A percentile compares a stretch with the other conserved stretches of the same genome.
phyloP scores from a whole-genome alignment of 495 filamentous ascomycete genomes.

The Hamigera avellanea region DNA sequence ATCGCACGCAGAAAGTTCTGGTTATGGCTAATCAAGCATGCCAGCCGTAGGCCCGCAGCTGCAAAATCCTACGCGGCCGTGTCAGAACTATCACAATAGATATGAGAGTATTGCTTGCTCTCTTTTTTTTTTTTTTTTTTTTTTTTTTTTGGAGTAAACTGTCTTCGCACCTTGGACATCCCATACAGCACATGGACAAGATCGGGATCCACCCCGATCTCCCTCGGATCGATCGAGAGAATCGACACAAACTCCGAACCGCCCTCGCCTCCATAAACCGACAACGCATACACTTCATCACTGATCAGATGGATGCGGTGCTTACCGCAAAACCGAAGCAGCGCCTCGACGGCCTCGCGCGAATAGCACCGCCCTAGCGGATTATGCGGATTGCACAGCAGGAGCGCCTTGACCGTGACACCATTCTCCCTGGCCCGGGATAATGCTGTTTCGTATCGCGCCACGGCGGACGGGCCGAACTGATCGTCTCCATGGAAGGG shows the following conservation, averaged over 20 bases:
- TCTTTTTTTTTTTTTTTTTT: too few species aligned
- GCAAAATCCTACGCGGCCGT: too few species aligned
- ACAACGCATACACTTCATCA: conserved; percentile 54
- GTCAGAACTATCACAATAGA: too few species aligned
- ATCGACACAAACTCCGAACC: conserved; percentile 38
- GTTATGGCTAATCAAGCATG: too few species aligned
- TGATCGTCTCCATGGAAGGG: conserved; percentile 35
- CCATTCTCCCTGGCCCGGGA: conserved; percentile 12
- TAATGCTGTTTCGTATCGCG: conserved; percentile 29
- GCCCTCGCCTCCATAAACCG: conserved; percentile 31
- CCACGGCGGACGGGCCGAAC: conserved; percentile 27
- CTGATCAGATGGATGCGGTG: conserved; percentile 46
- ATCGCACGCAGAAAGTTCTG: too few species aligned
- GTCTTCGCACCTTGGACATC: conserved; percentile 44
- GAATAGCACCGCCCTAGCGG: conserved; percentile 48
- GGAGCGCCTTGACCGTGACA: conserved; percentile 32
- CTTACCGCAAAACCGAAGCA: conserved; percentile 42
- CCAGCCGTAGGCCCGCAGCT: too few species aligned
- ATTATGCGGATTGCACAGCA: conserved; percentile 52
- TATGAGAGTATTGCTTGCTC: too few species aligned
- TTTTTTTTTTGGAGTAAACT: too few species aligned
- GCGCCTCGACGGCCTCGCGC: conserved; percentile 26
- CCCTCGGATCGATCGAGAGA: conserved; percentile 32
- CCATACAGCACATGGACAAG: conserved; percentile 51
- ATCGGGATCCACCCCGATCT: conserved; percentile 36